Evolutionary conservation across 148 eudicot species (phyloP), one percentile per base, ranked within the genome.

Genomic region (Rhododendron ferrugineum): DNA sequence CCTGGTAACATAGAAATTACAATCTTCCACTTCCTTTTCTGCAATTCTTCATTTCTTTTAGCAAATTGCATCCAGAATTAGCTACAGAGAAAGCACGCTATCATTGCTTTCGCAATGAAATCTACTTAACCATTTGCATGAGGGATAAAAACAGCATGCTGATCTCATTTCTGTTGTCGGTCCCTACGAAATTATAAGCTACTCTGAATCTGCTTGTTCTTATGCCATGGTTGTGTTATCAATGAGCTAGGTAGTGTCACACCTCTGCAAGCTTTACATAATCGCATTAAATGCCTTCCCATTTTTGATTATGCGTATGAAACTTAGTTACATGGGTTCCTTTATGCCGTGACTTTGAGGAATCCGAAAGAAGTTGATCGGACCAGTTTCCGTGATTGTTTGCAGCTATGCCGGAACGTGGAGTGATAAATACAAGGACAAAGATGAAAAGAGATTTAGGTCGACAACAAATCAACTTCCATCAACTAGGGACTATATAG

Each of bases 351-450:
- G 77, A 15, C 3, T 66, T 60, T 37, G 26, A 47, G 64, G 11
- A 73, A 34, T 76, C 22, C 32, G n/a, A 84, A 60, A 32, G 46
- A 49, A 11, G 23, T 49, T 81, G 36, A 50, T 42, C 52, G 70
- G 26, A 28, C 50, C 73, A 74, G 58, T n/a, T 64, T 78, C 28
- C 50, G 37, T 66, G 50, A 28, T 84, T 52, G 78, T 11, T 77
- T 81, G 13, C 89, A 96, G 99, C 84, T 96, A 96, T 75, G 99
- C 99, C 10, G 94, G 91, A 6, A 93, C 94, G 52, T 96, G 99
- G 99, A 96, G 86, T 10, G 99, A 95, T 82, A 96, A 96, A 89
- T 79, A 92, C 90, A 96, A 95, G 89, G 92, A 96, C 87, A 87
- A 26, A 14, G 94, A 92, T 85, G 84, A 91, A 76, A 91, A 84